A percentile compares a stretch with the other conserved stretches of the same genome.
Evolutionary conservation across 352 stramenopile genomes (phyloP).

Genomic region (Phytopythium vexans): DNA sequence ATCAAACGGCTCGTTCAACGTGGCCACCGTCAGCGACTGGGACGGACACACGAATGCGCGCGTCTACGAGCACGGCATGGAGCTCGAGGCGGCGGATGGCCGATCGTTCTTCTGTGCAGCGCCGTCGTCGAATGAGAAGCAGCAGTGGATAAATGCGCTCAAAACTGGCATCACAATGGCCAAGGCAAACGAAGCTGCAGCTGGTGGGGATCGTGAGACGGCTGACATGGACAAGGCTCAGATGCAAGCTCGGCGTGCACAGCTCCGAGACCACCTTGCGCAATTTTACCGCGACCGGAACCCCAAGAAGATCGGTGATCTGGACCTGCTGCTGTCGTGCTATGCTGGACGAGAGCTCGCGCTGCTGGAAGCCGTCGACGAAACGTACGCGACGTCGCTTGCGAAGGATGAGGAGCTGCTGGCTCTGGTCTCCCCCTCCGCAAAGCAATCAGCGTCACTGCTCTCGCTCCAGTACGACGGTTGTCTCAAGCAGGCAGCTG

Average conservation of each 20-base stretch:
- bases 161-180: conserved; percentile 41
- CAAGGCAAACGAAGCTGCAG: conserved; percentile 9
- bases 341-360: conserved; percentile 42
- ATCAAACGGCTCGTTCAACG: conserved; percentile 32
- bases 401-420: conserved; percentile 29
- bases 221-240: conserved; percentile 15
- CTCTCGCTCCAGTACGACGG: conserved; percentile 39
- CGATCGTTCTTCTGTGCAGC: conserved; percentile 76
- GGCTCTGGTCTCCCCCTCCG: conserved; percentile 23
- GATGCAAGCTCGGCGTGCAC: conserved; percentile 6
- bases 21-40: conserved; percentile 66
- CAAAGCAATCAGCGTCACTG: conserved; percentile 24
- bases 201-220: background rate
- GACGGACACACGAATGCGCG: conserved; percentile 55
- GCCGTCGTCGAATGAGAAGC: conserved; percentile 45
- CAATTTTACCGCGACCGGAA: conserved; percentile 62
- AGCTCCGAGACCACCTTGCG: conserved; percentile 36
- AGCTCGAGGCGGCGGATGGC: conserved; percentile 60
- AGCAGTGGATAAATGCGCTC: conserved; percentile 59
- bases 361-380: conserved; percentile 47
- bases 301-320: conserved; percentile 39
- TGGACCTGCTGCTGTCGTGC: conserved; percentile 44
- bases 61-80: conserved; percentile 56
- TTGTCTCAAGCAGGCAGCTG: conserved; percentile 21
- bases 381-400: conserved; percentile 30